Evolutionary conservation across 2,329 filamentous ascomycete species (phyloP).

Genomic region (Aspergillus jensenii): DNA sequence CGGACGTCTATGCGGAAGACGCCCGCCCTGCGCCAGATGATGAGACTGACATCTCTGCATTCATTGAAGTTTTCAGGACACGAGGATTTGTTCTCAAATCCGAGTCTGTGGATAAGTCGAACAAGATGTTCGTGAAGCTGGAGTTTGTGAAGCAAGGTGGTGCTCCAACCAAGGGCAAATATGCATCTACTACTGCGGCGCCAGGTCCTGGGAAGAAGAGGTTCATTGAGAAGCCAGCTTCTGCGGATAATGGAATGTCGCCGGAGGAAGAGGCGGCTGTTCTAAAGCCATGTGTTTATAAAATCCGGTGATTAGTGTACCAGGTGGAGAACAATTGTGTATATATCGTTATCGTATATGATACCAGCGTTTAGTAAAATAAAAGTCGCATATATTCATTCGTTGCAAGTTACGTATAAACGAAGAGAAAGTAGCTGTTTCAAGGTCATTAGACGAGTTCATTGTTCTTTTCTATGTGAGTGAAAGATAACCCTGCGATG

Average conservation of each 20-base stretch:
- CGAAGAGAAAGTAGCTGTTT: slow-evolving; percentile 1
- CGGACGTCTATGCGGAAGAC: slow-evolving; percentile 55
- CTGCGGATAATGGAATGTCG: slow-evolving; percentile 54
- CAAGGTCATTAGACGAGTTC: slow-evolving; percentile 22
- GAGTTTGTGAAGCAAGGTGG: slow-evolving; percentile 79
- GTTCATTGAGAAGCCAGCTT: slow-evolving; percentile 59
- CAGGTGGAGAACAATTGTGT: slow-evolving; percentile 3
- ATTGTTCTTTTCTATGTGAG: slow-evolving; percentile 32
- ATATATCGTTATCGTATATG: not conserved
- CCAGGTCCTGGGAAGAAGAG: slow-evolving; percentile 44
- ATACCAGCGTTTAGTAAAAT: not conserved
- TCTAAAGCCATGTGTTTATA: slow-evolving; percentile 95
- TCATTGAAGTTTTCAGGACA: slow-evolving; percentile 76
- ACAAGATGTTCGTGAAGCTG: slow-evolving; percentile 99
- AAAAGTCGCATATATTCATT: not conserved
- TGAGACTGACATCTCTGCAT: slow-evolving; percentile 83
- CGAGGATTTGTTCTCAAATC: slow-evolving; percentile 83
- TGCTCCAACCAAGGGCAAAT: slow-evolving; percentile 73
- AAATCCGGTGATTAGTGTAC: slow-evolving; percentile 58
- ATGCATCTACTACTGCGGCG: slow-evolving; percentile 41
- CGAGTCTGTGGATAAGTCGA: slow-evolving; percentile 73
- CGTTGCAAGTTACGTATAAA: not conserved
- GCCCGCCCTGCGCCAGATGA: slow-evolving; percentile 55
- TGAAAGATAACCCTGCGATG: slow-evolving; percentile 20
- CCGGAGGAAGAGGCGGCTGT: slow-evolving; percentile 66